These are phyloP conservation scores for Epicoccum nigrum DNA, from an alignment of 2,329 filamentous ascomycete species.

Conservation along the genomic window DNA sequence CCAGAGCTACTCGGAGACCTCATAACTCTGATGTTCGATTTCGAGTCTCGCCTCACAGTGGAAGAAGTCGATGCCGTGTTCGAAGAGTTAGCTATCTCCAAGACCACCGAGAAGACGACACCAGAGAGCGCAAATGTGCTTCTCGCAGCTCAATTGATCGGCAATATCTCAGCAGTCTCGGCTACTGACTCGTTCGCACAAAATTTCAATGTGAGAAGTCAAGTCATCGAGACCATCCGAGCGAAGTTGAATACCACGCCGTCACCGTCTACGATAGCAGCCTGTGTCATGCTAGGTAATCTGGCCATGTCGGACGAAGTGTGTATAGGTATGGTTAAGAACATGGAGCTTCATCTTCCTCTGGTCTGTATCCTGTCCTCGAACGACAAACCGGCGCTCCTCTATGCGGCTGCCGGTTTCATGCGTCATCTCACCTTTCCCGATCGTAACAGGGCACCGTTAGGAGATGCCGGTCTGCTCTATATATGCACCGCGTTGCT, in stretches of 20 bases:
- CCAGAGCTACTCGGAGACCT: conserved; percentile 39
- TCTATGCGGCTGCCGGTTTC: conserved; percentile 46
- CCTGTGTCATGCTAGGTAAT: conserved; percentile 49
- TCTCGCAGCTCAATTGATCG: conserved; percentile 41
- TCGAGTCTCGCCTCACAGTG: conserved; percentile 35
- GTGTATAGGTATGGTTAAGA: conserved; percentile 44
- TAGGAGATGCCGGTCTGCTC: conserved; percentile 42
- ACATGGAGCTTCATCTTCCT: conserved; percentile 38
- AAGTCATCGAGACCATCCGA: conserved; percentile 35
- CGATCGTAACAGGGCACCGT: conserved; percentile 34
- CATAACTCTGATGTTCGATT: conserved; percentile 39
- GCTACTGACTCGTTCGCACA: conserved; percentile 43
- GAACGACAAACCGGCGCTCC: conserved; percentile 35
- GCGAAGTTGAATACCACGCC: conserved; percentile 30
- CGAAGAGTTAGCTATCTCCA: conserved; percentile 35
- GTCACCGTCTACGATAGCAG: conserved; percentile 40
- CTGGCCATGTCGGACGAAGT: conserved; percentile 45
- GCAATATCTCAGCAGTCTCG: conserved; percentile 41
- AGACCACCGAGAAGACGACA: conserved; percentile 26
- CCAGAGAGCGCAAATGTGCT: conserved; percentile 33
- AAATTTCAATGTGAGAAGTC: conserved; percentile 32
- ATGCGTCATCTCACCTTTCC: conserved; percentile 47
- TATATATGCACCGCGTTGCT: conserved; percentile 40
- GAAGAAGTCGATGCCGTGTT: conserved; percentile 38
- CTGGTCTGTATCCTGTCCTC: conserved; percentile 38